Evolutionary conservation across 2,329 filamentous ascomycete genomes (phyloP), one percentile per base, ranked within the genome.

Genomic region (Cladosporium sp.): DNA sequence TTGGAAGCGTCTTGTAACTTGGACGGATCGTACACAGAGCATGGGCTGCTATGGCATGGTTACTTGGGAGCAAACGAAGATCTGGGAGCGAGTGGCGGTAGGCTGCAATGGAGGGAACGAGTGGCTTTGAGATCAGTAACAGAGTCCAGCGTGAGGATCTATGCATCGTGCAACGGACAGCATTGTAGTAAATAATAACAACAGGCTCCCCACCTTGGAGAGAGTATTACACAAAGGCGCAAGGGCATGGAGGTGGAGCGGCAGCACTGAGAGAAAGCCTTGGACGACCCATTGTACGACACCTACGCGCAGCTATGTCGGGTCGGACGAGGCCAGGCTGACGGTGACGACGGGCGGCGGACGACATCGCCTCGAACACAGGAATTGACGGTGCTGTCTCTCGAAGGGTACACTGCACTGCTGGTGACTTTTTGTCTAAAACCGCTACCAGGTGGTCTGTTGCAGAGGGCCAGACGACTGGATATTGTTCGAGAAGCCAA

Each of bases 171-270:
- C 54, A 51, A 56, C 54, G 40, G 36, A 20, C 18, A 34, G 45
- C 24, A 32, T n/a, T 13, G 15, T n/a, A 37, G 47, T 57, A 56
- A 56, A 57, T 57, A 55, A 47, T 24, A 50, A 43, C 30, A 54
- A 51, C 34, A 39, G 48, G 48, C 34, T 39, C 18, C 32, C 48
- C 48, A 39, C 48, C 42, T 44, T 32, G 41, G 40, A 39, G 41
- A 20, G 32, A 50, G 18, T 37, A 42, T 50, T 56, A 54, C 58
- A 61, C 58, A 57, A 59, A 55, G 55, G 53, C 58, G 60, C 61
- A 64, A 63, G 61, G 59, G 52, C 54, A 51, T 34, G 27, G 44
- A 39, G 13, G 50, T 41, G 45, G 44, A 41, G 37, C 37, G 27
- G 45, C 24, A 40, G 37, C 37, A 34, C 27, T 20, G 45, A 36